Percentiles rank a stretch among this genome's conserved stretches.
Conservation (phyloP, 257 asterid genomes). For the Forsythia suspensa region DNA sequence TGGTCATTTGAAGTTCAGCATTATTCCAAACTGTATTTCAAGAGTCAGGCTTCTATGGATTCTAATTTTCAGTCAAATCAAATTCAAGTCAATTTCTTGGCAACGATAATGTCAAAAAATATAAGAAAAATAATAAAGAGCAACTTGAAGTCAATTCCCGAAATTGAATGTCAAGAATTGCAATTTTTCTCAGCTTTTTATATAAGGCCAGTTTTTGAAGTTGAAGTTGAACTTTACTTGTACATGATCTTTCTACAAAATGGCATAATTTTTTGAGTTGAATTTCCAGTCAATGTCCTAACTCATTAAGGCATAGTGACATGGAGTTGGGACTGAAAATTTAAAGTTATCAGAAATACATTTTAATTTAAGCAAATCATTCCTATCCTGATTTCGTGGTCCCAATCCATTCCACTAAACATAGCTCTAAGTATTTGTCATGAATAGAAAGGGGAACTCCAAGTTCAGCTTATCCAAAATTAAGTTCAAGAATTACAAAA, state of each 20-base stretch:
- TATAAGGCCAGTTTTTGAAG: not conserved
- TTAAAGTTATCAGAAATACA: not conserved
- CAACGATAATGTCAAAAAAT: not conserved
- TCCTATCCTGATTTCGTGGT: not conserved
- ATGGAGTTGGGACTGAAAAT: not conserved
- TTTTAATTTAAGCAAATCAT: not conserved
- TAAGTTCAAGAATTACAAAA: not conserved
- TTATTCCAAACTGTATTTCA: not conserved
- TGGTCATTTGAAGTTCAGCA: not conserved
- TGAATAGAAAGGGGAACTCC: not conserved
- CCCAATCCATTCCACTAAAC: not conserved
- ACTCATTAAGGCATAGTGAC: not conserved
- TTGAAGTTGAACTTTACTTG: not conserved
- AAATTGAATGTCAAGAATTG: not conserved
- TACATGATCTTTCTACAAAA: not conserved
- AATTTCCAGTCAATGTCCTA: not conserved
- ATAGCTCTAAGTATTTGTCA: not conserved
- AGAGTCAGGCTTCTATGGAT: not conserved
- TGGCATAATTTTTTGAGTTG: not conserved
- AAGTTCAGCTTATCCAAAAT: not conserved
- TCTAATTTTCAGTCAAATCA: slow-evolving; percentile 11
- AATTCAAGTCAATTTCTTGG: not conserved
- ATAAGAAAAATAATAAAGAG: not conserved
- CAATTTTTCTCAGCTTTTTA: not conserved
- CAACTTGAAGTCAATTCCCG: not conserved